A percentile compares a stretch with the other conserved stretches of the same genome.
Evolutionary conservation across 345 rosid genomes (phyloP).

Genomic region (Hibiscus tridactylites): DNA sequence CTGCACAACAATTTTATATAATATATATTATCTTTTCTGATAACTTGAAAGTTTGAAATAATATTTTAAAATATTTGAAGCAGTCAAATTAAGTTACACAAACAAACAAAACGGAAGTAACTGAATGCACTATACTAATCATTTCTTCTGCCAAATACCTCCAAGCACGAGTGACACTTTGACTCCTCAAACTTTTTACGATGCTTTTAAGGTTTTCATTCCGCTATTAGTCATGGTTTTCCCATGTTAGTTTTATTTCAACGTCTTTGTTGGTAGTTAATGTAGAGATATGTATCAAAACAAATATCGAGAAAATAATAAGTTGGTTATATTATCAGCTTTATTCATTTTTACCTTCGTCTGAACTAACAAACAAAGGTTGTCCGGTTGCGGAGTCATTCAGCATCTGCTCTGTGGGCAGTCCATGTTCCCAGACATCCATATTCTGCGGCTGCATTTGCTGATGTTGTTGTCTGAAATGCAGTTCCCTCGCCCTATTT

Average conservation of each 20-base stretch:
- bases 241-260: neutral
- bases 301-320: neutral
- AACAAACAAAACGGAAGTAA: neutral
- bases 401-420: neutral
- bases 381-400: neutral
- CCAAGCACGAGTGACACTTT: neutral
- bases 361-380: neutral
- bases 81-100: neutral
- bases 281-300: neutral
- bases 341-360: slow-evolving; percentile 11
- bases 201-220: neutral
- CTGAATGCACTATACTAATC: neutral
- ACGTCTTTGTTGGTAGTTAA: neutral
- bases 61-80: neutral
- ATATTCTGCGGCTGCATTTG: neutral
- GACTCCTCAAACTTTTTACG: neutral
- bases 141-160: neutral
- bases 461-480: slow-evolving; percentile 4
- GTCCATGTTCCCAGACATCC: slow-evolving; percentile 10
- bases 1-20: too few species aligned
- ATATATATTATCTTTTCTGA: too few species aligned
- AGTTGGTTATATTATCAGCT: neutral
- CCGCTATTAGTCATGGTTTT: neutral
- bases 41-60: neutral
- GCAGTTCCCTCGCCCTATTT: slow-evolving; percentile 15